Evolutionary conservation across 2,329 filamentous ascomycete genomes (phyloP), one percentile per base, ranked within the genome.

Genomic region (Dactylellina parvicollis): DNA sequence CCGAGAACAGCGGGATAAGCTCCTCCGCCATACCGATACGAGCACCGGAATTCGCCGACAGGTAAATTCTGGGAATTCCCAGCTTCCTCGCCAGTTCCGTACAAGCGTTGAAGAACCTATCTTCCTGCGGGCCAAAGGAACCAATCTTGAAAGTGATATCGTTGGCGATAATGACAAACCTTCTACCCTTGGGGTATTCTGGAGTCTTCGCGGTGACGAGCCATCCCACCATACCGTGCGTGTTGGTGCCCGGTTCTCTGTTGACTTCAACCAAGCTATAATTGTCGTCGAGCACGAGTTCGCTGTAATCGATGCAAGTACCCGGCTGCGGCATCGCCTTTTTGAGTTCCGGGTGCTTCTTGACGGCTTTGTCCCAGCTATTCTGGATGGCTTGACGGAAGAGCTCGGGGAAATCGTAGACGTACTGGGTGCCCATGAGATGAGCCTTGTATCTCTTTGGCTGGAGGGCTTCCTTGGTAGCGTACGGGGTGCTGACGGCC

Each of bases 361-460:
- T 88, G 76, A 91, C 86, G 65, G 89, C 88, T 81, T 89, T 89
- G 79, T 84, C 83, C 95, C 95, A 99, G 82, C 88, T 91, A 85
- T 97, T 97, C 84, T 97, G 92, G 80, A 96, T 92, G 46, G 95
- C 92, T 83, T 98, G 95, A 80, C 95, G 89, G 90, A 99, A 99
- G 52, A 99, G 89, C 86, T 99, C 95, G 28, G 95, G 95, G 90
- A 99, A 99, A 82, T 99, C 95, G 81, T 99, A 99, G 61, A 98
- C 95, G 81, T 97, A 99, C 83, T 99, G 95, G 26, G 95, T 99
- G 76, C 95, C 95, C 93, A 99, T 97, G 75, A 98, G 85, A 81
- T 99, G 95, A 77, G 95, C 95, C 89, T 96, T 97, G 89, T 99
- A 98, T 78, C 95, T 89, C 89, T 98, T 98, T 75, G 95, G 95